Base-by-base conservation (phyloP, 2,329 filamentous ascomycete genomes). In the Botrytis hyacinthi region DNA sequence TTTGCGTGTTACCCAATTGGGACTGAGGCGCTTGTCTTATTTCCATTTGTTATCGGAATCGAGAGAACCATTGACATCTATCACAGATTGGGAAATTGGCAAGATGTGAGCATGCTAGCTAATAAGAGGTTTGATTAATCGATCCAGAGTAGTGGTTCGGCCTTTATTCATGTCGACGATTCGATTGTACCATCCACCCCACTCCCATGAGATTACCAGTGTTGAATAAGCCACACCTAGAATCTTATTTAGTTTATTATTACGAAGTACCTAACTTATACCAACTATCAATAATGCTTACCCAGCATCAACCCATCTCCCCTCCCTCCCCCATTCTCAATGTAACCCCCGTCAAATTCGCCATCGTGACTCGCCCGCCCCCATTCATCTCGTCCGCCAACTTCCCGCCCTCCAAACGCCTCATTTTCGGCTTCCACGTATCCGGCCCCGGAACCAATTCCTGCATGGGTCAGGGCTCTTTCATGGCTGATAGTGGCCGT, bases 91-190 rank as follows among this genome's bases (percentile, higher is more conserved):
- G 63, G 44, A 67, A 26, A 51, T 54, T 37, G n/a, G 65, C 22
- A 54, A 32, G 16, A n/a, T 29, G 48, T 37, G n/a, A 57, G 48
- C 4, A 57, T 57, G 66, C 48, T 32, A 22, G 46, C 44, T 26
- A 20, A 9, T 26, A 20, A 9, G 32, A 51, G 29, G 16, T 29
- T 40, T 40, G 65, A 68, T 68, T 29, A 29, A 26, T 32, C 37
- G 37, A 69, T 57, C 66, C 66, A 44, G 22, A 69, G n/a, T 42
- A 32, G 35, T 68, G 48, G 63, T 51, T 51, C 63, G 22, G 63
- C 22, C 46, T 51, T n/a, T 35, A 10, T 35, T 29, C 7, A 37
- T 22, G 18, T 68, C 35, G 35, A 68, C 51, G n/a, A 54, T 68
- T 29, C 10, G 44, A 66, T 66, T 16, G 32, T 48, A 20, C 32